Evolutionary conservation across 208 protist genomes (phyloP).

Genomic region (Trichomonas vaginalis): DNA sequence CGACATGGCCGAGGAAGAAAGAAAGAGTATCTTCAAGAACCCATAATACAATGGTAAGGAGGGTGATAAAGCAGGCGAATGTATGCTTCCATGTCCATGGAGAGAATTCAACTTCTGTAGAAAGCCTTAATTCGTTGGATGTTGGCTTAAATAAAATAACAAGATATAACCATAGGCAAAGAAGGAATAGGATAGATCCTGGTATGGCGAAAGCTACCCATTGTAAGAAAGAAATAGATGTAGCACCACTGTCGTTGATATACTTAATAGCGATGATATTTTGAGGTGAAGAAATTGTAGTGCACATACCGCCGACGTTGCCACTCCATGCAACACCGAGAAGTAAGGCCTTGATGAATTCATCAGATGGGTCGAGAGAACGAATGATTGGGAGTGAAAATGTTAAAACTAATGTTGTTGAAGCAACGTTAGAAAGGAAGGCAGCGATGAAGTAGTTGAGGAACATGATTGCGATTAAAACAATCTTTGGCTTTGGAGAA

Average conservation of each 20-base stretch:
- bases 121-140: neutral
- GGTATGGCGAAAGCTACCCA: neutral
- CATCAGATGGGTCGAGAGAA: neutral
- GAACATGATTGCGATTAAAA: neutral
- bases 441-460: neutral
- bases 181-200: neutral
- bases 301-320: neutral
- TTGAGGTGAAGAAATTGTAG: neutral
- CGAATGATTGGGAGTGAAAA: slow-evolving; percentile 8
- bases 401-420: slow-evolving; percentile 1
- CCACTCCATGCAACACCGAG: slow-evolving; percentile 4
- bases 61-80: neutral
- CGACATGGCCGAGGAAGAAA: neutral
- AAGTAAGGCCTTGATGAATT: neutral
- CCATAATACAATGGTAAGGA: neutral
- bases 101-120: neutral
- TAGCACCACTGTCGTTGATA: neutral
- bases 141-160: neutral
- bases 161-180: neutral
- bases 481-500: neutral
- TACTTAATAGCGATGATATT: slow-evolving; percentile 12
- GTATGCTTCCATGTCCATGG: neutral
- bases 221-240: neutral
- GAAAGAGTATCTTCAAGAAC: neutral
- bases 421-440: neutral